phyloP scores from a whole-genome alignment of 345 rosid genomes.

The Eucalyptus curtisii region DNA sequence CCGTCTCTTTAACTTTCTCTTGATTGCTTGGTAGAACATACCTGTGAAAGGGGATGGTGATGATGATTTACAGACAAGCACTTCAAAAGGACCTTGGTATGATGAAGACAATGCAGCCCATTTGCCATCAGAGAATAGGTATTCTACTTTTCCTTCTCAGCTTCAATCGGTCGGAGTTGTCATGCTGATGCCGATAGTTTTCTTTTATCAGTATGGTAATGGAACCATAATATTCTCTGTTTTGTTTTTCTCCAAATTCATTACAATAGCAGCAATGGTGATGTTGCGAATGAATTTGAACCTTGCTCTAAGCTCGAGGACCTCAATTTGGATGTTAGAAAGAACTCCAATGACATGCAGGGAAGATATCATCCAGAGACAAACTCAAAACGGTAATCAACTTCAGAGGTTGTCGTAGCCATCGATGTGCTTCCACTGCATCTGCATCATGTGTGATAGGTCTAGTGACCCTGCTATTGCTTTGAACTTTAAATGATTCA shows the following conservation, averaged over 20 bases:
- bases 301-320: slow-evolving; percentile 69
- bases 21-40: slow-evolving; percentile 10
- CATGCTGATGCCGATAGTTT: neutral
- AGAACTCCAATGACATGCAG: slow-evolving; percentile 13
- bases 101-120: slow-evolving; percentile 13
- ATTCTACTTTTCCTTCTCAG: neutral
- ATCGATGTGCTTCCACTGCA: neutral
- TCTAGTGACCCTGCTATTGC: neutral
- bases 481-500: neutral
- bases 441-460: neutral
- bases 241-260: neutral
- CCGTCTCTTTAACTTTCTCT: neutral
- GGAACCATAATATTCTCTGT: neutral
- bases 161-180: neutral
- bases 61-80: slow-evolving; percentile 12
- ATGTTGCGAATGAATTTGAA: slow-evolving; percentile 45
- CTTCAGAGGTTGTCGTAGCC: neutral
- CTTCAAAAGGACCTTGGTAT: slow-evolving; percentile 10
- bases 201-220: neutral
- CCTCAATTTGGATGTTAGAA: slow-evolving; percentile 59
- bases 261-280: slow-evolving; percentile 21
- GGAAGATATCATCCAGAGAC: neutral
- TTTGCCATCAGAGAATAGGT: slow-evolving; percentile 34
- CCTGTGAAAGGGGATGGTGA: slow-evolving; percentile 15
- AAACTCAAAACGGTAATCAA: neutral